Percentiles rank a stretch among this genome's conserved stretches.
These are phyloP conservation scores for Boeremia exigua DNA, from an alignment of 2,329 filamentous ascomycete species.

Conservation along the genomic window DNA sequence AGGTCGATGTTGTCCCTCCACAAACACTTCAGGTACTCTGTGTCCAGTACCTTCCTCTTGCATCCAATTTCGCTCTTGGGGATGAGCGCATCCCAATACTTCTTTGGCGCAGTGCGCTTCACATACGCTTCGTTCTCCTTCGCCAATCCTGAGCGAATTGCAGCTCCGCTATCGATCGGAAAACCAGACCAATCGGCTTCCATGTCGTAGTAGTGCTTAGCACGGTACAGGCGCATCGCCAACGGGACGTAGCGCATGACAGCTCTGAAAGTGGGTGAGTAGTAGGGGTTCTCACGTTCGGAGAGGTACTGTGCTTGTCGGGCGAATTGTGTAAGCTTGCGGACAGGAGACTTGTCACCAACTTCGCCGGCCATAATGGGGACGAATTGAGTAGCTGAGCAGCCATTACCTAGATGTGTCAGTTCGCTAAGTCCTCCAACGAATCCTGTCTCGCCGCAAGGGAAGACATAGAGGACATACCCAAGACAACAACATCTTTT, in stretches of 20 bases:
- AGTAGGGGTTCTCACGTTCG: constrained; percentile 53
- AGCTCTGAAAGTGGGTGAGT: constrained; percentile 50
- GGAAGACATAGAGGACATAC: constrained; percentile 16
- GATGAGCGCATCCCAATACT: constrained; percentile 54
- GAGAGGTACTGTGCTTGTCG: constrained; percentile 59
- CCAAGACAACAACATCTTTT: constrained; percentile 42
- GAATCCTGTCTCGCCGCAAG: not conserved
- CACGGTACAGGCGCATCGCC: constrained; percentile 54
- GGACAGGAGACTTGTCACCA: constrained; percentile 34
- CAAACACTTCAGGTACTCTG: constrained; percentile 54
- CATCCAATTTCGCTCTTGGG: constrained; percentile 56
- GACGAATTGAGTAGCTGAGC: constrained; percentile 57
- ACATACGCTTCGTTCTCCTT: constrained; percentile 53
- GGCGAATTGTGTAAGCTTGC: constrained; percentile 56
- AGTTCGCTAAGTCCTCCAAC: not conserved
- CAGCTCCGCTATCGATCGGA: constrained; percentile 46
- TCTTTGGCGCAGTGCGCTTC: constrained; percentile 50
- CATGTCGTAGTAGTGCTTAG: constrained; percentile 52
- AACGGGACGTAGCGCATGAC: constrained; percentile 55
- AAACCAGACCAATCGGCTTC: constrained; percentile 55
- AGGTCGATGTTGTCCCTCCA: constrained; percentile 54
- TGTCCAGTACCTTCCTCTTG: constrained; percentile 57
- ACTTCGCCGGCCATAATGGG: constrained; percentile 51
- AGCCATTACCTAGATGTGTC: constrained; percentile 50
- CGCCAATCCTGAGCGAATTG: constrained; percentile 46